A percentile compares a stretch with the other conserved stretches of the same genome.
phyloP scores from a whole-genome alignment of 495 filamentous ascomycete genomes.

The Aspergillus asperescens region DNA sequence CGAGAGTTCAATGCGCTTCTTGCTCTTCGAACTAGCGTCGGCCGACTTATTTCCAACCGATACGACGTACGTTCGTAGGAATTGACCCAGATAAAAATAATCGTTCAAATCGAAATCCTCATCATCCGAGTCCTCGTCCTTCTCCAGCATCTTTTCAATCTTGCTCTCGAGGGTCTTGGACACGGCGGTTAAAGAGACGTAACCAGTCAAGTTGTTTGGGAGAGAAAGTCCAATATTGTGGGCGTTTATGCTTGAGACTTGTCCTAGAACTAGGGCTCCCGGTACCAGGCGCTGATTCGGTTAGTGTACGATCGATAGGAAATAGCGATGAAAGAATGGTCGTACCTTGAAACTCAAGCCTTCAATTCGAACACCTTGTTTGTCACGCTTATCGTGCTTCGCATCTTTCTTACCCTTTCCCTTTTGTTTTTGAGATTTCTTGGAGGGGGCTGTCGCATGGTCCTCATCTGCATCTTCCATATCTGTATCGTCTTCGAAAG shows the following conservation, averaged over 20 bases:
- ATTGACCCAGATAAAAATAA: conserved; percentile 81
- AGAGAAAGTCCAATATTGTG: conserved; percentile 74
- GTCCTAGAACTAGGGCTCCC: conserved; percentile 81
- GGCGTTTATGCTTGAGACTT: conserved; percentile 73
- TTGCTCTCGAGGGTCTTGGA: conserved; percentile 66
- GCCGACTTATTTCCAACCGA: conserved; percentile 54
- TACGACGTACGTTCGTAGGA: conserved; percentile 76
- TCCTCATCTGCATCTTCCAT: conserved; percentile 42
- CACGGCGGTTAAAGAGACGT: conserved; percentile 83
- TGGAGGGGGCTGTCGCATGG: conserved; percentile 29
- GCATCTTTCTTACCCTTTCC: conserved; percentile 46
- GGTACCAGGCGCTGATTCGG: conserved; percentile 63
- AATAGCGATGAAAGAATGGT: background rate
- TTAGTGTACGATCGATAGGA: conserved; percentile 29
- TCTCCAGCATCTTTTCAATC: conserved; percentile 58
- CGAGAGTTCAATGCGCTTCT: conserved; percentile 77
- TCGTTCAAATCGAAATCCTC: conserved; percentile 62
- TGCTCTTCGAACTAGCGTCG: conserved; percentile 61
- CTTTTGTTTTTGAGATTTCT: conserved; percentile 49
- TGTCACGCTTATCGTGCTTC: conserved; percentile 37
- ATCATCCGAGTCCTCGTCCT: conserved; percentile 51
- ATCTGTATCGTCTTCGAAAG: conserved; percentile 42
- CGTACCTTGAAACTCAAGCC: conserved; percentile 83
- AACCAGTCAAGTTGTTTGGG: conserved; percentile 88
- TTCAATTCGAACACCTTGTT: conserved; percentile 68